These are phyloP conservation scores for Toxicodendron radicans DNA, from an alignment of 345 rosid species.

Conservation along the genomic window DNA sequence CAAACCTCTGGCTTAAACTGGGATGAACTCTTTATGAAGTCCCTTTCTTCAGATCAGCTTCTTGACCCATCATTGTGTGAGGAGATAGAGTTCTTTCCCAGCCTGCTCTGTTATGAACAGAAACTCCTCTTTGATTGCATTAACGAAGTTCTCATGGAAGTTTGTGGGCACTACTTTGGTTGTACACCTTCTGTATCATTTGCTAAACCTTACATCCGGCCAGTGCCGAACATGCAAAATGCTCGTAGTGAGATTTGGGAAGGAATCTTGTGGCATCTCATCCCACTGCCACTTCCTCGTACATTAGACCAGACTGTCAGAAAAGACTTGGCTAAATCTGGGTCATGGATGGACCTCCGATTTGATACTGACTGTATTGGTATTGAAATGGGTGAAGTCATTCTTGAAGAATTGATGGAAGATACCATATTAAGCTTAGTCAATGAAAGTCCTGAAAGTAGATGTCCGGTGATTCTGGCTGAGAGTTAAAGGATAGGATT, in stretches of 20 bases:
- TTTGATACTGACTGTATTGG: constrained; percentile 46
- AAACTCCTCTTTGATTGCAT: constrained; percentile 70
- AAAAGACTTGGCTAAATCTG: constrained; percentile 64
- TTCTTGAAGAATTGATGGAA: constrained; percentile 63
- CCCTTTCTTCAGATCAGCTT: constrained; percentile 57
- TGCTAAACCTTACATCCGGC: constrained; percentile 43
- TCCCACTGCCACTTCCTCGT: constrained; percentile 62
- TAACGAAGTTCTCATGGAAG: constrained; percentile 73
- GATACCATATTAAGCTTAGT: constrained; percentile 44
- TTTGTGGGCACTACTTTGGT: constrained; percentile 44
- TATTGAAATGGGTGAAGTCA: constrained; percentile 47
- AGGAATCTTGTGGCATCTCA: constrained; percentile 70
- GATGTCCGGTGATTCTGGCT: constrained; percentile 19
- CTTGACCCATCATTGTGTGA: constrained; percentile 57
- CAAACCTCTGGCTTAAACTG: constrained; percentile 55
- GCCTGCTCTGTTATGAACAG: constrained; percentile 47
- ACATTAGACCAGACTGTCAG: constrained; percentile 68
- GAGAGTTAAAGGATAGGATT: constrained; percentile 31
- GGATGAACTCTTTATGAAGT: constrained; percentile 68
- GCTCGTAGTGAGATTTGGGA: constrained; percentile 54
- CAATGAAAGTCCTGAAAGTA: constrained; percentile 23
- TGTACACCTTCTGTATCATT: constrained; percentile 55
- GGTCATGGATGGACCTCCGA: constrained; percentile 71
- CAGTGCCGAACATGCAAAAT: constrained; percentile 45
- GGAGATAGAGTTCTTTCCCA: constrained; percentile 54